These are phyloP conservation scores for Aphanomyces euteiches DNA, from an alignment of 352 stramenopile genomes.

Conservation along the genomic window DNA sequence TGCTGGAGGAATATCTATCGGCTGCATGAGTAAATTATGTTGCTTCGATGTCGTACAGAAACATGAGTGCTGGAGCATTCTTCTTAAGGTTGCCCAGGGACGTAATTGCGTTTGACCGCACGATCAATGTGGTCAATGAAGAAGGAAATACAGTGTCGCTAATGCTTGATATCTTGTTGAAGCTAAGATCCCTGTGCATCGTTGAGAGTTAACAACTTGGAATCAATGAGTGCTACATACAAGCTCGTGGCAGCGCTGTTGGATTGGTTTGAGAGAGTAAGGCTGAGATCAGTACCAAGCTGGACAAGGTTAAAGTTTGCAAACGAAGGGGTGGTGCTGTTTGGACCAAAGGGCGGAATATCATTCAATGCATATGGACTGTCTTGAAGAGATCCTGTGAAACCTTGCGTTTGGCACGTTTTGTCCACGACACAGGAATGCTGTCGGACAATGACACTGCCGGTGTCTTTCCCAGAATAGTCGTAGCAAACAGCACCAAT, in stretches of 20 bases:
- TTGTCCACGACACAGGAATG: slow-evolving; percentile 8
- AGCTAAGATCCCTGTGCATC: too few relatives aligned
- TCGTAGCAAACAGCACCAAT: slow-evolving; percentile 21
- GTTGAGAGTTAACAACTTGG: too few relatives aligned
- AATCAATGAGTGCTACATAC: not conserved
- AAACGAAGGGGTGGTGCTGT: not conserved
- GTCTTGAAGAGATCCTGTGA: too few relatives aligned
- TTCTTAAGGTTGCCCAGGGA: slow-evolving; percentile 14
- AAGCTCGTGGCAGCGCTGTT: not conserved
- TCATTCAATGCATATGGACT: too few relatives aligned
- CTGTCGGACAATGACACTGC: not conserved
- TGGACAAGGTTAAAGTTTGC: not conserved
- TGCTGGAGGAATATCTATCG: slow-evolving; percentile 14
- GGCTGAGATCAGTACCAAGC: not conserved
- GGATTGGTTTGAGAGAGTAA: not conserved
- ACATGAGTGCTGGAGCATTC: slow-evolving; percentile 7
- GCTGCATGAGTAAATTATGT: too few relatives aligned
- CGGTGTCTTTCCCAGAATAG: not conserved
- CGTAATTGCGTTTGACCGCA: slow-evolving; percentile 1
- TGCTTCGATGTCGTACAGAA: slow-evolving; percentile 3
- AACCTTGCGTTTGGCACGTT: slow-evolving; percentile 1
- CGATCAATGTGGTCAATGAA: not conserved
- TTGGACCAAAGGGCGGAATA: too few relatives aligned
- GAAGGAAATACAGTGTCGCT: slow-evolving; percentile 14
- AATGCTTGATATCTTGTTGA: not conserved